Base-by-base conservation (phyloP, 306 rosid genomes). In the Cucumis sativus region DNA sequence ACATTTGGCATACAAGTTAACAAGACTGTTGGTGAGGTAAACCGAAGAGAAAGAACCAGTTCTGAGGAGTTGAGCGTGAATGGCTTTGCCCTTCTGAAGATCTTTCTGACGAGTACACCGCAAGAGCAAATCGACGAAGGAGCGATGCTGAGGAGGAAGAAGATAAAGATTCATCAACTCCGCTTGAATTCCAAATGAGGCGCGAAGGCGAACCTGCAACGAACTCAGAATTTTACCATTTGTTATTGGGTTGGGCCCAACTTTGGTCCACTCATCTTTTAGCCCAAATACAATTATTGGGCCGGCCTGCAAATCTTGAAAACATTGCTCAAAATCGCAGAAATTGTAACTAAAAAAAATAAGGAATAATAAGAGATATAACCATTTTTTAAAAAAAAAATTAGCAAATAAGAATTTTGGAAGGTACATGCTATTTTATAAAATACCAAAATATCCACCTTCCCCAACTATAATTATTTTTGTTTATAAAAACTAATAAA, bases 1-100 rank as follows among this genome's bases (percentile, higher is more conserved):
- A 28, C 88, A 85, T 56, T 87, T 91, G 68, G 92, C 86, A 49
- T 93, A 89, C 74, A 93, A 80, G 82, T 80, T 86, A 81, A 93
- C 78, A 77, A 89, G 80, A 73, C 78, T 79, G 77, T 93, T 93
- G 40, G 91, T 86, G 6, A 91, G 37, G 87, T 79, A 82, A 2
- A 79, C 66, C 69, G 77, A 79, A 7, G 86, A 82, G 21, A 70
- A 52, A 0, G 83, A 80, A 69, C 80, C 83, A 47, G 47, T 80
- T 82, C 67, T 83, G 82, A 89, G 81, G 18, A 87, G 79, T 41
- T 45, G 91, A 18, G 91, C 90, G 82, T 89, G 98, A n/a, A 93
- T 69, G 2, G 82, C 68, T 16, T 70, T 82, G 69, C 92, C 96
- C 43, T 64, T 80, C 4, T 8, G 66, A 17, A 86, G 84, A 72